Base-by-base conservation (phyloP, 2,329 filamentous ascomycete species). In the Fusarium albosuccineum region DNA sequence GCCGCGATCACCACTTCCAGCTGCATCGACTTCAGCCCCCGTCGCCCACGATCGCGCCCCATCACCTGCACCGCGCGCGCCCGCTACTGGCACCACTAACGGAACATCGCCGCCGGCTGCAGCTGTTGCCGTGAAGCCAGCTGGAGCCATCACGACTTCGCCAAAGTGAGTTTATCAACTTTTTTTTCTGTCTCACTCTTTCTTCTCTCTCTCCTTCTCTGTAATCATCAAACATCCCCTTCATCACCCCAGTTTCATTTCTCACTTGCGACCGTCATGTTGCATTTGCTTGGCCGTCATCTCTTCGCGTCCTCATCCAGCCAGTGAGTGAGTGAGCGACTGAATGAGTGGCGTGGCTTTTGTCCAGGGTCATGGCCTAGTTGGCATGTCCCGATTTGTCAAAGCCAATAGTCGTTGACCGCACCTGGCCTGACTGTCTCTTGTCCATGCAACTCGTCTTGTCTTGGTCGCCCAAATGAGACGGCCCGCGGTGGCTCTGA, bases 301-400 rank as follows among this genome's bases (percentile, higher is more conserved):
- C 50, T 66, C 54, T 56, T 68, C 57, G 65, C 54, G 53, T 66
- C 62, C 61, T 66, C 57, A 30, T 9, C 52, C 60, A 67, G 65
- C 68, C 66, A 69, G 52, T 41, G 26, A 68, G 66, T 57, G 66
- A 69, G 55, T 57, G 53, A 63, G 66, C 50, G 41, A 53, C 34
- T 49, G 40, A 66, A 56, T 58, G 62, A 71, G 67, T 71, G 68
- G 70, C 69, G 70, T 70, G 70, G 68, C 67, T 67, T 46, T 41
- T 54, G 51, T 62, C 61, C 70, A 71, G 63, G 68, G 60, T 67
- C 60, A 63, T 58, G 56, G 61, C 62, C 66, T 52, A 70, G 66
- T 55, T 73, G 70, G 68, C 70, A 69, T 69, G 60, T 58, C 61
- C 70, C 69, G 57, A 70, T 67, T 72, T 69, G 68, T 70, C 62